phyloP scores from a whole-genome alignment of 306 rosid genomes.

The Pterocarpus santalinus region DNA sequence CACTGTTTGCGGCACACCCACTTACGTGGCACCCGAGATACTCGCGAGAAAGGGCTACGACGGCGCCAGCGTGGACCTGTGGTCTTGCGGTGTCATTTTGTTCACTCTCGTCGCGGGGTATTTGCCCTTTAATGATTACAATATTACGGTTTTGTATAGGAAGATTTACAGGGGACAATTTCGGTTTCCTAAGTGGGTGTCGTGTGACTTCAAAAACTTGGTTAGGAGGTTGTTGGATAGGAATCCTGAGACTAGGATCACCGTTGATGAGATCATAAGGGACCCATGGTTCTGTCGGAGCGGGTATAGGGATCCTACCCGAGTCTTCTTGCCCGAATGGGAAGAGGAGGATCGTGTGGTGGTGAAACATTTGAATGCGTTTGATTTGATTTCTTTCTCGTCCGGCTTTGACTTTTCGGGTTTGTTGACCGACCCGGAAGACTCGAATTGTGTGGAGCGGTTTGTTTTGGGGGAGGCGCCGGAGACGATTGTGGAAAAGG shows the following conservation, averaged over 20 bases:
- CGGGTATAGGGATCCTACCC: constrained; percentile 46
- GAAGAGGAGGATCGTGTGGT: neutral
- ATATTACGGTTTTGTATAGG: constrained; percentile 64
- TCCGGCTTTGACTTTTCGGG: constrained; percentile 68
- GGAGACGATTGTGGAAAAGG: too few relatives aligned
- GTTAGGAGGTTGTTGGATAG: constrained; percentile 65
- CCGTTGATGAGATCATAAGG: constrained; percentile 58
- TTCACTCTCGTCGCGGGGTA: constrained; percentile 68
- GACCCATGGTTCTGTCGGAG: constrained; percentile 67
- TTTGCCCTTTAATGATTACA: constrained; percentile 68
- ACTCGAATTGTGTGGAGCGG: constrained; percentile 54
- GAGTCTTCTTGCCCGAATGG: neutral
- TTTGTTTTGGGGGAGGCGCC: constrained; percentile 60
- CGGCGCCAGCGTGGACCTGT: constrained; percentile 71
- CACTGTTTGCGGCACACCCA: constrained; percentile 83
- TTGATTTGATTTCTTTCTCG: constrained; percentile 70
- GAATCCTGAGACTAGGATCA: constrained; percentile 65
- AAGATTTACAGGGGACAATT: constrained; percentile 72
- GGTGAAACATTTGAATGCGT: constrained; percentile 60
- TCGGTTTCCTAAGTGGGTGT: constrained; percentile 68
- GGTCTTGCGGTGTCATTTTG: constrained; percentile 79
- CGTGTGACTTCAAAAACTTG: constrained; percentile 53
- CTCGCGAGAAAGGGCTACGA: constrained; percentile 71
- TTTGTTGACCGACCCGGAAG: constrained; percentile 45
- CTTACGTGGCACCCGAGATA: constrained; percentile 87